phyloP scores from a whole-genome alignment of 768 basidiomycete genomes.

The Tricholoma bakamatsutake region DNA sequence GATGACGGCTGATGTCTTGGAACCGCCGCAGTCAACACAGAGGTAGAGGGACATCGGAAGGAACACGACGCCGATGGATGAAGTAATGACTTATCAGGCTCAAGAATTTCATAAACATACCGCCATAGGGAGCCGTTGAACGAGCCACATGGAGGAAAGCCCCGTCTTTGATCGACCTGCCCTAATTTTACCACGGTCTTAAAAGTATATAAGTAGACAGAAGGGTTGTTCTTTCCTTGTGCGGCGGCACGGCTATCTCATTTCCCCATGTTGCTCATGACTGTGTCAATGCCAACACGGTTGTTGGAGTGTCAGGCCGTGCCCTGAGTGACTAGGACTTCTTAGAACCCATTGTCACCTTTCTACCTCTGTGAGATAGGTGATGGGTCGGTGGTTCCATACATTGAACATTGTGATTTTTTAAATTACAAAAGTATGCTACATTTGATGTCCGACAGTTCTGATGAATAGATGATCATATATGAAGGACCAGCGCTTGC shows the following conservation, averaged over 20 bases:
- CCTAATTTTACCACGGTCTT: slow-evolving; percentile 34
- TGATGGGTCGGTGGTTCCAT: slow-evolving; percentile 78
- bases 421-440: neutral
- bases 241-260: slow-evolving; percentile 75
- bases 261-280: slow-evolving; percentile 91
- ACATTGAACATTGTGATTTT: slow-evolving; percentile 22
- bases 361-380: slow-evolving; percentile 33
- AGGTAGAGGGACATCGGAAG: slow-evolving; percentile 56
- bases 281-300: slow-evolving; percentile 52
- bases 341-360: slow-evolving; percentile 73
- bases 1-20: slow-evolving; percentile 80
- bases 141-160: too few species aligned
- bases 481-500: too few species aligned
- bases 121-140: neutral
- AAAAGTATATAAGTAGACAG: slow-evolving; percentile 6
- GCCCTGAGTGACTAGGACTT: slow-evolving; percentile 70
- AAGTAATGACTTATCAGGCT: neutral
- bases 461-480: too few species aligned
- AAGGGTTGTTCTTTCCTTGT: slow-evolving; percentile 36
- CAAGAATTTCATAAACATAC: neutral
- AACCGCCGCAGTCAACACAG: slow-evolving; percentile 85
- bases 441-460: too few species aligned
- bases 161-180: slow-evolving; percentile 24
- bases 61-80: neutral
- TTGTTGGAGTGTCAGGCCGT: slow-evolving; percentile 89